Base-by-base conservation (phyloP, 2,329 filamentous ascomycete species). In the Sporothrix globosa region DNA sequence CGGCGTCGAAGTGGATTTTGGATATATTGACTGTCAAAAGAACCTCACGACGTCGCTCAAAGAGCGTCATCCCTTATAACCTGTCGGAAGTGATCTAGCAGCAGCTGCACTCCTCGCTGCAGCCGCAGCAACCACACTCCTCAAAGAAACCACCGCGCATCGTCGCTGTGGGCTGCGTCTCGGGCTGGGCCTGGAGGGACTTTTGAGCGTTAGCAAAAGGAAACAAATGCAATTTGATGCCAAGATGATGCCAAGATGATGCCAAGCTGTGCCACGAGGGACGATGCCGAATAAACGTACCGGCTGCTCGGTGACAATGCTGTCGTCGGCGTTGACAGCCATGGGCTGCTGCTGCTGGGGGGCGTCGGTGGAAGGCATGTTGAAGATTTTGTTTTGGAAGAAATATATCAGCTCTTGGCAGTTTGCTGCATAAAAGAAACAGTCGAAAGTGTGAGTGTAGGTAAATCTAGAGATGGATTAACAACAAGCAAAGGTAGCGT, bases 91-190 rank as follows among this genome's bases (percentile, higher is more conserved):
- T 41, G 60, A 34, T 68, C 73, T 76, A 78, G 73, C 77, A 78
- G 73, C 77, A 78, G 17, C 24, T 70, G 67, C 75, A 77, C 68
- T 75, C 73, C 72, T 78, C 76, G n/a, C 72, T 71, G 71, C 71
- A 77, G 71, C 77, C 75, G 68, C 77, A 77, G 74, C 77, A 78
- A 60, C 72, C 71, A 70, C 77, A 78, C 71, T 77, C 76, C 72
- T 78, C 77, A n/a, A 76, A 72, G 70, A 78, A 77, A 41, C 77
- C 77, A 46, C 77, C 77, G 69, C 77, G 77, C 73, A 78, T 74
- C 21, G 73, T 74, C 52, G 74, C 75, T 14, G 75, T 72, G 10
- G 75, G 71, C 70, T 77, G 74, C 69, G 77, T 76, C 70, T 77
- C 74, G 10, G 74, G 73, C 72, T 77, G 76, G 50, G 76, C 74